A percentile compares a stretch with the other conserved stretches of the same genome.
phyloP scores from a whole-genome alignment of 192 early-diverging fungal genomes.

The Chytriomyces confervae region DNA sequence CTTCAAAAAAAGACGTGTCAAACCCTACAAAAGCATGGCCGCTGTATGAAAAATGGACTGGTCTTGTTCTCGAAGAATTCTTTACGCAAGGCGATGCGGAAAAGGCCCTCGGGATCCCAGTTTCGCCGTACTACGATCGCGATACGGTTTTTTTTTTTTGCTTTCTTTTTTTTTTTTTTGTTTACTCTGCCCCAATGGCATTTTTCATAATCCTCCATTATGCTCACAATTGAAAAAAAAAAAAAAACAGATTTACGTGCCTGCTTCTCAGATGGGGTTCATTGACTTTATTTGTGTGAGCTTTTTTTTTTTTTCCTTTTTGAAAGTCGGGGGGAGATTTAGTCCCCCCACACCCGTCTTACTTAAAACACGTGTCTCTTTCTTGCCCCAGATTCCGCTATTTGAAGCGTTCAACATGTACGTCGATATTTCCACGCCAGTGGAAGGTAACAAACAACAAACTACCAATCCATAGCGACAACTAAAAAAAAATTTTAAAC shows the following conservation, averaged over 20 bases:
- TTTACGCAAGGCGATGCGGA: slow-evolving; percentile 56
- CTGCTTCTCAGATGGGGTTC: slow-evolving; percentile 59
- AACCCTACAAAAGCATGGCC: slow-evolving; percentile 54
- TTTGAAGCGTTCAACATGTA: too few species aligned
- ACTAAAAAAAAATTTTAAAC: too few species aligned
- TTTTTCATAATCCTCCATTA: neutral
- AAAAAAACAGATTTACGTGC: slow-evolving; percentile 41
- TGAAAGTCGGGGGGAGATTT: too few species aligned
- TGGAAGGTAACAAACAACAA: too few species aligned
- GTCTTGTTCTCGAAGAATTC: slow-evolving; percentile 54
- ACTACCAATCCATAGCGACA: too few species aligned
- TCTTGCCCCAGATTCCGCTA: too few species aligned
- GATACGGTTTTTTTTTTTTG: slow-evolving; percentile 28
- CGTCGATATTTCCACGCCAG: too few species aligned
- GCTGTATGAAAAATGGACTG: slow-evolving; percentile 50
- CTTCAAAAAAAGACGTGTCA: slow-evolving; percentile 49
- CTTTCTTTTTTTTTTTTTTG: neutral
- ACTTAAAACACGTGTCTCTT: too few species aligned
- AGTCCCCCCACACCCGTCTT: too few species aligned
- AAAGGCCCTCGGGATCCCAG: slow-evolving; percentile 45
- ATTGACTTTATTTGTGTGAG: slow-evolving; percentile 53
- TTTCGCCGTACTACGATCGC: slow-evolving; percentile 56
- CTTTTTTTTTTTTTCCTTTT: too few species aligned
- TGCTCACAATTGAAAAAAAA: too few species aligned
- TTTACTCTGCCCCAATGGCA: too few species aligned